These are phyloP conservation scores for Groenewaldozyma salmanticensis DNA, from an alignment of 805 yeast genomes.

Conservation along the genomic window DNA sequence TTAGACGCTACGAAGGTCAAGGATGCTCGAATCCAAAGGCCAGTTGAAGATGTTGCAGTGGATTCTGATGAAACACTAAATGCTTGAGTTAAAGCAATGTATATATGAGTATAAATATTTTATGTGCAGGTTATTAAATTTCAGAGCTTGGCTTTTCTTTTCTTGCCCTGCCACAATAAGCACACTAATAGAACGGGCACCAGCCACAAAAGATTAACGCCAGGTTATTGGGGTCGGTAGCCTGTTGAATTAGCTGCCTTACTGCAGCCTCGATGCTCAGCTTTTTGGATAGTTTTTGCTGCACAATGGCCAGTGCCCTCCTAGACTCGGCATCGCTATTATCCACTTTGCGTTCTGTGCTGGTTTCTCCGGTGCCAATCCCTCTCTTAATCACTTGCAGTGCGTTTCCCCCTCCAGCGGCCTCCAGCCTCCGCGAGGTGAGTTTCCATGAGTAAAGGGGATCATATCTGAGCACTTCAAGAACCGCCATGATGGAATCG, in stretches of 20 bases:
- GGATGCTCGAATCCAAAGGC: constrained; percentile 22
- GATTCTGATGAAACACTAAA: constrained; percentile 5
- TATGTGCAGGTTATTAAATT: no score
- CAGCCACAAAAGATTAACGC: constrained; percentile 62
- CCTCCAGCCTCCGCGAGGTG: constrained; percentile 33
- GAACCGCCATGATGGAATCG: constrained; percentile 65
- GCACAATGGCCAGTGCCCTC: constrained; percentile 64
- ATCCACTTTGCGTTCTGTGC: constrained; percentile 25
- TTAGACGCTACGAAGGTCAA: constrained; percentile 47
- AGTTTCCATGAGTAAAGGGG: constrained; percentile 77
- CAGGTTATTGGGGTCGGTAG: constrained; percentile 56
- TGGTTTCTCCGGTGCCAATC: not conserved
- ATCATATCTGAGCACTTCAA: constrained; percentile 84
- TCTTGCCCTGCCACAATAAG: not conserved
- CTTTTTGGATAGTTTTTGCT: constrained; percentile 59
- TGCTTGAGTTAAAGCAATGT: not conserved
- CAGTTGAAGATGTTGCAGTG: constrained; percentile 22
- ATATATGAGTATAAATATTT: not conserved
- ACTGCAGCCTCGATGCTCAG: constrained; percentile 79
- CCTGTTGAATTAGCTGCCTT: constrained; percentile 68
- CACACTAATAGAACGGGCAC: constrained; percentile 26
- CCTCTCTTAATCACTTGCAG: no score
- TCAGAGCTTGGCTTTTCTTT: not conserved
- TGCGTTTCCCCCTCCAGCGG: no score
- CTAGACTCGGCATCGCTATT: constrained; percentile 65